Evolutionary conservation across 176 grass and related monocot species (phyloP).

Genomic region (Aechmea fasciata): DNA sequence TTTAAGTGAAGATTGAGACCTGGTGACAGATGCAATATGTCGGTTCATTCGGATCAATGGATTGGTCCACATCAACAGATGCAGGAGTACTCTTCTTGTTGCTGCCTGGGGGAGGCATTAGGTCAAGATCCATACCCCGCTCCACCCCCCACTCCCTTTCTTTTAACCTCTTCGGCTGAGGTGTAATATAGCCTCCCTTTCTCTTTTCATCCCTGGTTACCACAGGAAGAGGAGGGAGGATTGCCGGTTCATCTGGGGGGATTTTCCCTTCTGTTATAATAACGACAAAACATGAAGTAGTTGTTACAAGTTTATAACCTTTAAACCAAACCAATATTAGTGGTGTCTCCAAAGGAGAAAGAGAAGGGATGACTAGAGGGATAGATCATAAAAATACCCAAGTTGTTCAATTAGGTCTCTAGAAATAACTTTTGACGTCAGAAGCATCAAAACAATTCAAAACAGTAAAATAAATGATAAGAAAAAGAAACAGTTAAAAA

Average conservation of each 20-base stretch:
- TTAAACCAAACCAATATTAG: not conserved
- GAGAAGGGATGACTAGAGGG: too few species aligned
- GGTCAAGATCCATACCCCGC: conserved; percentile 76
- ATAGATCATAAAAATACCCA: too few species aligned
- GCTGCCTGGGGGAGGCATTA: conserved; percentile 96
- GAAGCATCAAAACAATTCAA: conserved; percentile 6
- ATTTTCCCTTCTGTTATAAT: conserved; percentile 69
- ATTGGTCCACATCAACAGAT: conserved; percentile 64
- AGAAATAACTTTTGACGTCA: too few species aligned
- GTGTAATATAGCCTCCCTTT: conserved; percentile 54
- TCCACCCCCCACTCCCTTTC: conserved; percentile 84
- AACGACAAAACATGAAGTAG: not conserved
- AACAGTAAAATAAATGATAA: conserved; percentile 16
- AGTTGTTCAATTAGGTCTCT: too few species aligned
- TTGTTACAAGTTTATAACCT: not conserved
- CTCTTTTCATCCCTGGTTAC: conserved; percentile 66
- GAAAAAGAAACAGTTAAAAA: conserved; percentile 3
- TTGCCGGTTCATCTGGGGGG: conserved; percentile 61
- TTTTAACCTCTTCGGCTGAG: conserved; percentile 72
- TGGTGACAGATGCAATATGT: conserved; percentile 99
- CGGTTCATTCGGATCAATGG: conserved; percentile 88
- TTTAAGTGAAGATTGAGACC: conserved; percentile 27
- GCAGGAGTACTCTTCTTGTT: conserved; percentile 58
- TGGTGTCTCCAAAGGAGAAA: not conserved
- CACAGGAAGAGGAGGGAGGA: conserved; percentile 54